phyloP scores from a whole-genome alignment of 2,329 filamentous ascomycete species.

The Rutstroemia sp. region DNA sequence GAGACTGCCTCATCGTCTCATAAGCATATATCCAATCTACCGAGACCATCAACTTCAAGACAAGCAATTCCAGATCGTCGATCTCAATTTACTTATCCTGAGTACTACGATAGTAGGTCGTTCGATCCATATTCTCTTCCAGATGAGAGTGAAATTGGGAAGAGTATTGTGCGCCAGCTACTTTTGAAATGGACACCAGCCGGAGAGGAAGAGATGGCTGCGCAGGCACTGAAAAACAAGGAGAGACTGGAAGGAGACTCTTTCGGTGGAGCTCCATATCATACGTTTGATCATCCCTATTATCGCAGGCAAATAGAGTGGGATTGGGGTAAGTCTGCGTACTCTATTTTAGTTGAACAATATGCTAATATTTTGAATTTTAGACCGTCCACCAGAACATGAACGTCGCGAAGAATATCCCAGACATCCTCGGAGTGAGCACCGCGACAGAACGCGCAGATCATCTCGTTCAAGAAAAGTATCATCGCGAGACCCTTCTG shows the following conservation, averaged over 20 bases:
- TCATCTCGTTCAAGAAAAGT: no score
- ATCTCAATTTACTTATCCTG: neutral
- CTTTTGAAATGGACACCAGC: conserved; percentile 3
- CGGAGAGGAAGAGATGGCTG: neutral
- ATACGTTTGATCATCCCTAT: neutral
- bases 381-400: no score
- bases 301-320: no score
- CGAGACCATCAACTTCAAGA: neutral
- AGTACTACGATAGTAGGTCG: neutral
- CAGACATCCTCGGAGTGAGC: no score
- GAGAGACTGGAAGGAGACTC: neutral
- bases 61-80: neutral
- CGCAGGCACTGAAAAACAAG: neutral
- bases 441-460: no score
- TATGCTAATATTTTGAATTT: no score
- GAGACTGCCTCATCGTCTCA: neutral
- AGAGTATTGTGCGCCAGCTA: neutral
- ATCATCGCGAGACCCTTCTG: no score
- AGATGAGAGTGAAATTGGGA: neutral
- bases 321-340: no score
- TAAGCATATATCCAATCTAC: neutral
- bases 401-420: no score
- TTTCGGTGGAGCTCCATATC: neutral
- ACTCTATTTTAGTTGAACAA: no score
- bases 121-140: neutral